Evolutionary conservation across 2,329 filamentous ascomycete genomes (phyloP).

Genomic region (Lomentospora prolificans): DNA sequence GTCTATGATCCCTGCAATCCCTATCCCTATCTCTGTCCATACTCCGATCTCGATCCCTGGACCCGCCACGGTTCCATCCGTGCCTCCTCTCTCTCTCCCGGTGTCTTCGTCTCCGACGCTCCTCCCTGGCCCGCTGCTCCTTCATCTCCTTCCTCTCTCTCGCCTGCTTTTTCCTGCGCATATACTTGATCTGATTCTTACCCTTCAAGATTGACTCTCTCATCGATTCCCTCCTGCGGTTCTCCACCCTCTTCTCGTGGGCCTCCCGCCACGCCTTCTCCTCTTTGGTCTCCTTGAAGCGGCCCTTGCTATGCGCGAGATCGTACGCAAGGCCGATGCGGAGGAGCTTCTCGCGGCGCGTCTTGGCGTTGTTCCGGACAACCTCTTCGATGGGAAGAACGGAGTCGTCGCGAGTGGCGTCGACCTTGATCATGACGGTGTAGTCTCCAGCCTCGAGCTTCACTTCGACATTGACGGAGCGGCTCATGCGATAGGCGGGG

Average conservation of each 20-base stretch:
- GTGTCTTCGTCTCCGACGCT: constrained; percentile 27
- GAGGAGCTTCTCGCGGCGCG: constrained; percentile 60
- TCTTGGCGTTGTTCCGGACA: constrained; percentile 53
- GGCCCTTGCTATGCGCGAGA: constrained; percentile 58
- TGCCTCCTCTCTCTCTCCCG: constrained; percentile 19
- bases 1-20: too few species aligned
- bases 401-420: constrained; percentile 48
- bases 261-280: constrained; percentile 37
- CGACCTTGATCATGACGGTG: constrained; percentile 64
- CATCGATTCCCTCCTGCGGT: constrained; percentile 22
- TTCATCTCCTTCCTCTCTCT: neutral
- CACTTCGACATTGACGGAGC: constrained; percentile 69
- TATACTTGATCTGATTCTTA: neutral
- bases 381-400: constrained; percentile 52
- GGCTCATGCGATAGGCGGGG: constrained; percentile 49
- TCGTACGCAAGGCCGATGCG: constrained; percentile 62
- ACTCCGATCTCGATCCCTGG: too few species aligned
- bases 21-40: too few species aligned
- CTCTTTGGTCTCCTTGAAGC: constrained; percentile 35
- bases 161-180: constrained; percentile 2
- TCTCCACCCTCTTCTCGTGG: constrained; percentile 29
- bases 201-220: neutral
- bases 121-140: constrained; percentile 12
- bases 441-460: constrained; percentile 67
- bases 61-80: constrained; percentile 18